A percentile compares a stretch with the other conserved stretches of the same genome.
These are phyloP conservation scores for Saccharomycopsis crataegensis DNA, from an alignment of 1,139 yeast genomes.

Conservation along the genomic window DNA sequence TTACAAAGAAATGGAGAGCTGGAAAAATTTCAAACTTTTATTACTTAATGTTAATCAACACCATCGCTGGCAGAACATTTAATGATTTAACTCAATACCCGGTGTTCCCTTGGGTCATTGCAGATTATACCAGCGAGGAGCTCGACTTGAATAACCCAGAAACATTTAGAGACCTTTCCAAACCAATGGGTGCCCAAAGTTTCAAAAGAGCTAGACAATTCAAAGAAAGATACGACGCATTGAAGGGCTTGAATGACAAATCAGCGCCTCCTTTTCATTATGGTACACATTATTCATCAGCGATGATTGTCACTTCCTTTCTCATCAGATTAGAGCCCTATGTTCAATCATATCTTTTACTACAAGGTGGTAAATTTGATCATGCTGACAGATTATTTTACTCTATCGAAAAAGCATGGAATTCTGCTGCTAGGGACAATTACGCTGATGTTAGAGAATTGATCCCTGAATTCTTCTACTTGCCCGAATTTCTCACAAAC, in stretches of 20 bases:
- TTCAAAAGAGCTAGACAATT: constrained; percentile 52
- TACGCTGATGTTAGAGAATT: constrained; percentile 83
- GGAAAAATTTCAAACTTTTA: constrained; percentile 79
- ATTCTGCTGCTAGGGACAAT: constrained; percentile 66
- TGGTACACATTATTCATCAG: constrained; percentile 88
- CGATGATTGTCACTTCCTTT: constrained; percentile 82
- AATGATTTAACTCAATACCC: constrained; percentile 87
- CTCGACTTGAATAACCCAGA: constrained; percentile 55
- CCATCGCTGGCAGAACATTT: constrained; percentile 79
- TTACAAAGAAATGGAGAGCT: constrained; percentile 62
- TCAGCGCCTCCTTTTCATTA: constrained; percentile 71
- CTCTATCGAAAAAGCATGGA: constrained; percentile 70
- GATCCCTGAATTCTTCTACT: constrained; percentile 74
- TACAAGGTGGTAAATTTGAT: constrained; percentile 84
- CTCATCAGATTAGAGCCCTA: constrained; percentile 70
- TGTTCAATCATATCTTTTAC: constrained; percentile 63
- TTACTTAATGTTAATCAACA: constrained; percentile 69
- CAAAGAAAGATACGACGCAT: constrained; percentile 60
- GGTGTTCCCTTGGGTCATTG: constrained; percentile 82
- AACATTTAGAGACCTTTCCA: constrained; percentile 64
- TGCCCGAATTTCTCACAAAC: constrained; percentile 69
- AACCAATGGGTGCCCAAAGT: constrained; percentile 88
- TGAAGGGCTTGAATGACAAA: constrained; percentile 46
- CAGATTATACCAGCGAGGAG: constrained; percentile 63
- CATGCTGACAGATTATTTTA: constrained; percentile 77